Conservation (phyloP, 257 asterid genomes). For the Echites panduratus region DNA sequence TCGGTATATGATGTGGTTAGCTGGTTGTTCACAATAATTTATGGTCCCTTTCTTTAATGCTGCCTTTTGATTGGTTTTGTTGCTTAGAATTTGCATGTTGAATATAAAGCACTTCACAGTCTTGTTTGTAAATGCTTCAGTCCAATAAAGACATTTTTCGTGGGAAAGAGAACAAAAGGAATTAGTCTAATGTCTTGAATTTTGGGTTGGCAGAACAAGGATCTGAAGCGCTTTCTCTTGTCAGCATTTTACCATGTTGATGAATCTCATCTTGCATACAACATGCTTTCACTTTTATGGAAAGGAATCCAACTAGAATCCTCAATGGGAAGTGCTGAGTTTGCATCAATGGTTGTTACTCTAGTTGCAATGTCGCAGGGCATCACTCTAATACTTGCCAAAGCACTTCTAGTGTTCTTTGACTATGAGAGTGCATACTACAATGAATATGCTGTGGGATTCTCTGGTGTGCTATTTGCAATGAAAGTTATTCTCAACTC, state of each 20-base stretch:
- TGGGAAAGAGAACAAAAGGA: too few species aligned
- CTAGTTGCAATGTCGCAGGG: slow-evolving; percentile 81
- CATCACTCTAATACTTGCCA: slow-evolving; percentile 63
- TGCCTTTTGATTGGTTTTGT: neutral
- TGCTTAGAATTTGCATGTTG: neutral
- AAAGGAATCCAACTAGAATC: slow-evolving; percentile 80
- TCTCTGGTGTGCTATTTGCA: slow-evolving; percentile 94
- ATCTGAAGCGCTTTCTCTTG: slow-evolving; percentile 64
- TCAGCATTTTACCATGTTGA: slow-evolving; percentile 77
- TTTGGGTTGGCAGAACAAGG: slow-evolving; percentile 61
- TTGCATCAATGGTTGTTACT: slow-evolving; percentile 65
- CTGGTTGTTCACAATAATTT: neutral
- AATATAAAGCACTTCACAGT: neutral
- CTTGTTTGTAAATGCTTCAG: neutral
- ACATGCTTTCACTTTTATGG: slow-evolving; percentile 89
- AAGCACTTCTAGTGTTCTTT: slow-evolving; percentile 45
- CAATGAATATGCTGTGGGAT: slow-evolving; percentile 74
- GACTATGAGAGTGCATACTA: slow-evolving; percentile 61
- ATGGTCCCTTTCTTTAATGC: neutral
- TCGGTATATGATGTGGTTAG: neutral
- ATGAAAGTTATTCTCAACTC: slow-evolving; percentile 82
- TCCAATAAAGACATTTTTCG: neutral
- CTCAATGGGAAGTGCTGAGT: slow-evolving; percentile 74
- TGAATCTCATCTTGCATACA: slow-evolving; percentile 84
- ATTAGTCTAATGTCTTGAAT: neutral